Evolutionary conservation across 129 eudicot genomes (phyloP), one percentile per base, ranked within the genome.

Genomic region (Centella asiatica): DNA sequence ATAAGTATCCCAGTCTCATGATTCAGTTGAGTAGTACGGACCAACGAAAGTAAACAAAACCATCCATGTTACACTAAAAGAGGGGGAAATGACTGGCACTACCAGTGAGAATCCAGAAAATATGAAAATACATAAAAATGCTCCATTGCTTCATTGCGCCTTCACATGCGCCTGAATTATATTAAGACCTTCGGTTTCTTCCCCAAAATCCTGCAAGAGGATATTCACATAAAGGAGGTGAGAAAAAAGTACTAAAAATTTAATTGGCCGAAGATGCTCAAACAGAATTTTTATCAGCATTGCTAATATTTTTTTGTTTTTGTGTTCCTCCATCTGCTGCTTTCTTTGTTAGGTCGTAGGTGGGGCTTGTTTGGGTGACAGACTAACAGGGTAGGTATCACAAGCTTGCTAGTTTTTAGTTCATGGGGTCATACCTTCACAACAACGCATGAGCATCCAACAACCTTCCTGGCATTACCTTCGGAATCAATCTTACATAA

Each of bases 381-480:
- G 11, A 34, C 14, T 52, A 53, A 17, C 33, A 26, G 8, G 58
- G 58, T 23, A 34, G 0, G 32, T n/a, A 3, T 36, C 26, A 67
- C 0, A 27, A 11, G 23, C 12, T 42, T 19, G 25, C 5, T 5
- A 40, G 10, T 34, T n/a, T 25, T 3, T n/a, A 9, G n/a, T 7
- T 28, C 33, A 13, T 56, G 34, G 13, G 14, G n/a, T 4, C 46
- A 33, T 58, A 86, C 95, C 92, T 81, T 87, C 62, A 87, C 88
- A 44, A 83, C 95, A 49, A 87, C 86, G 62, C 95, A 87, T 1
- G 93, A 78, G 76, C 83, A 77, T 13, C 95, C 93, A 9, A 84
- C 88, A 36, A 87, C 95, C 74, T 87, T 84, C 77, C 95, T 77
- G 25, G 95, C 88, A 44, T 87, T 84, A 23, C 95, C 95, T 73